A percentile compares a stretch with the other conserved stretches of the same genome.
Evolutionary conservation across 371 early-diverging fungal species (phyloP).

Genomic region (Conidiobolus incongruus): DNA sequence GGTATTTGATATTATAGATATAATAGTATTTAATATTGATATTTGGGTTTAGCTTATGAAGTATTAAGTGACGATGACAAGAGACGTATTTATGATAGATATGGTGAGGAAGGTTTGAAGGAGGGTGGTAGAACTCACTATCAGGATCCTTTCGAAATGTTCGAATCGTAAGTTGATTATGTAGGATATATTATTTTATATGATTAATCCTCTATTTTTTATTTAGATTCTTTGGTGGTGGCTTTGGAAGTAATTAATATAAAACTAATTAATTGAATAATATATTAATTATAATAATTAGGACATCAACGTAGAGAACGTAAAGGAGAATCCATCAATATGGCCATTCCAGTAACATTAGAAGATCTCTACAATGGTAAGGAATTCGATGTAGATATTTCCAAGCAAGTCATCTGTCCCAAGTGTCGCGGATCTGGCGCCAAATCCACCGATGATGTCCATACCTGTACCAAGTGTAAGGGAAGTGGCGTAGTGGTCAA

Average conservation of each 20-base stretch:
- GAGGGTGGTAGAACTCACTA: conserved; percentile 29
- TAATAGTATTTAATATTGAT: conserved; percentile 12
- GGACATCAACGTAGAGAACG: conserved; percentile 31
- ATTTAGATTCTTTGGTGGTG: conserved; percentile 52
- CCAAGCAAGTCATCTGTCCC: conserved; percentile 80
- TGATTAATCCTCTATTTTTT: too few relatives aligned
- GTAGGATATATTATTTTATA: too few relatives aligned
- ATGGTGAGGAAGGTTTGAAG: conserved; percentile 85
- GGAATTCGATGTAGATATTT: conserved; percentile 63
- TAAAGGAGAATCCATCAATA: conserved; percentile 51
- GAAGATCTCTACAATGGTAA: conserved; percentile 77
- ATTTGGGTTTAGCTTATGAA: conserved; percentile 54
- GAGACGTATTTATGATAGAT: conserved; percentile 71
- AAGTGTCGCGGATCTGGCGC: conserved; percentile 89
- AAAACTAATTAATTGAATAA: conserved; percentile 1
- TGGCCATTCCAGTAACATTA: conserved; percentile 57
- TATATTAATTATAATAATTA: conserved; percentile 2
- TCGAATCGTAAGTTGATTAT: conserved; percentile 40
- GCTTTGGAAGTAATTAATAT: conserved; percentile 9
- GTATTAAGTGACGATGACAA: conserved; percentile 81
- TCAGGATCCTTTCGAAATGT: conserved; percentile 87
- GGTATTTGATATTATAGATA: conserved; percentile 17
- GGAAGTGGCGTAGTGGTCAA: conserved; percentile 65
- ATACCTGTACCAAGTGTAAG: conserved; percentile 49
- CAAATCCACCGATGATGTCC: conserved; percentile 53